These are phyloP conservation scores for Toxoplasma gondii DNA, from an alignment of 169 alveolate species.

Conservation along the genomic window DNA sequence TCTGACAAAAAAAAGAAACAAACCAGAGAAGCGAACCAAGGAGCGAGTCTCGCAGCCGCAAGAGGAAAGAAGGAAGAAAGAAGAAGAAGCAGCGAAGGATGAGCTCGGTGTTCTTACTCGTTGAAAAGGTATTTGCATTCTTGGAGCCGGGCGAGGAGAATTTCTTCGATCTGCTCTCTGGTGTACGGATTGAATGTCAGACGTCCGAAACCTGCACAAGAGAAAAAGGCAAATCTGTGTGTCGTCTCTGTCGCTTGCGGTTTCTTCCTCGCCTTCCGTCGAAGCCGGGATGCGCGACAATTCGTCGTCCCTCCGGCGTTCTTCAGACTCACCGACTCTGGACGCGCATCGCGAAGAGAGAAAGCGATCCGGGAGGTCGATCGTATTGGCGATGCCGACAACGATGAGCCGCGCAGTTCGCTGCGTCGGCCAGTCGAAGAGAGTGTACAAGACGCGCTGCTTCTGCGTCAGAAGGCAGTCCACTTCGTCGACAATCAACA, in stretches of 20 bases:
- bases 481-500: constrained; percentile 47
- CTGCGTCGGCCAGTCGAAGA: constrained; percentile 87
- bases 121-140: constrained; percentile 17
- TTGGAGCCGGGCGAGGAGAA: constrained; percentile 44
- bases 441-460: constrained; percentile 85
- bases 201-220: constrained; percentile 77
- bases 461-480: constrained; percentile 77
- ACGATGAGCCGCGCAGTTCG: constrained; percentile 80
- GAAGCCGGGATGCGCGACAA: neutral
- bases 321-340: constrained; percentile 5
- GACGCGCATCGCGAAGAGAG: constrained; percentile 39
- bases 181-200: constrained; percentile 84
- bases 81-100: too few species aligned
- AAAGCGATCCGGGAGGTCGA: constrained; percentile 85
- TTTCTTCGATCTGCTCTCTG: constrained; percentile 79
- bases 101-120: neutral
- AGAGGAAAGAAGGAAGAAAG: neutral
- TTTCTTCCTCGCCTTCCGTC: too few species aligned
- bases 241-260: neutral
- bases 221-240: neutral
- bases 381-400: constrained; percentile 85
- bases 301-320: neutral
- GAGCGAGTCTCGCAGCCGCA: neutral
- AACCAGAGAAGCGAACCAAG: neutral
- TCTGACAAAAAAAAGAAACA: neutral